These are phyloP conservation scores for Cercospora zeae-maydis DNA, from an alignment of 2,329 filamentous ascomycete species.

Conservation along the genomic window DNA sequence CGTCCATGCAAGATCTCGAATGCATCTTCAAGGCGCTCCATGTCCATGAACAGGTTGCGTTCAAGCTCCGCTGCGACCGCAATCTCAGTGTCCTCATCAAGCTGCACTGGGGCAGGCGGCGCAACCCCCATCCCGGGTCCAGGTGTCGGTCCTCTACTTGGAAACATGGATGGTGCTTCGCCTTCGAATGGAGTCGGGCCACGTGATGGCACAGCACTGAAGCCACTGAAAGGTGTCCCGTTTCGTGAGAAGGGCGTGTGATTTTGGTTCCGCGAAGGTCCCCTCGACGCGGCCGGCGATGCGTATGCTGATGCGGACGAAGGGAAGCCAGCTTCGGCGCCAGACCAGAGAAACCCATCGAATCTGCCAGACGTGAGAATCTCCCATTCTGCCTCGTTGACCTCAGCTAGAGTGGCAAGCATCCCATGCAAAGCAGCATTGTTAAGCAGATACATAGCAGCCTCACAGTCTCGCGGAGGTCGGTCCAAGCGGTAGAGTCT, in stretches of 20 bases:
- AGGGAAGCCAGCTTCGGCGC: constrained; percentile 61
- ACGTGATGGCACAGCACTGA: constrained; percentile 49
- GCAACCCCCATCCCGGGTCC: constrained; percentile 34
- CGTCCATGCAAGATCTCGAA: constrained; percentile 87
- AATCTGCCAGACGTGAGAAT: constrained; percentile 91
- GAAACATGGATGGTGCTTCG: constrained; percentile 31
- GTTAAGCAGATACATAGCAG: constrained; percentile 79
- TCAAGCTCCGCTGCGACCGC: constrained; percentile 86
- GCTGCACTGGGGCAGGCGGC: constrained; percentile 64
- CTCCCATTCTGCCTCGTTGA: constrained; percentile 92
- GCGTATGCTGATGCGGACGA: constrained; percentile 32
- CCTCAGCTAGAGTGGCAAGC: constrained; percentile 79
- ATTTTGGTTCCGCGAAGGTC: constrained; percentile 42
- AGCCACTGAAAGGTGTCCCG: constrained; percentile 57
- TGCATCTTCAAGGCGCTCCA: constrained; percentile 91
- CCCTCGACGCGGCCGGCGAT: constrained; percentile 30
- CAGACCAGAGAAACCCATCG: constrained; percentile 92
- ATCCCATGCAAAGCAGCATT: constrained; percentile 80
- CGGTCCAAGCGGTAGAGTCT: constrained; percentile 73
- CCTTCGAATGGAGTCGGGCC: constrained; percentile 50
- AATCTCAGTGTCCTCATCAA: constrained; percentile 93
- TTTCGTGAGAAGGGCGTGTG: constrained; percentile 44
- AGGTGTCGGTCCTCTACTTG: constrained; percentile 35
- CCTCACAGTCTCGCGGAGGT: constrained; percentile 78
- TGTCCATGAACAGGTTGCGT: constrained; percentile 85